phyloP scores from a whole-genome alignment of 208 protist genomes.

The Leishmania lainsoni region DNA sequence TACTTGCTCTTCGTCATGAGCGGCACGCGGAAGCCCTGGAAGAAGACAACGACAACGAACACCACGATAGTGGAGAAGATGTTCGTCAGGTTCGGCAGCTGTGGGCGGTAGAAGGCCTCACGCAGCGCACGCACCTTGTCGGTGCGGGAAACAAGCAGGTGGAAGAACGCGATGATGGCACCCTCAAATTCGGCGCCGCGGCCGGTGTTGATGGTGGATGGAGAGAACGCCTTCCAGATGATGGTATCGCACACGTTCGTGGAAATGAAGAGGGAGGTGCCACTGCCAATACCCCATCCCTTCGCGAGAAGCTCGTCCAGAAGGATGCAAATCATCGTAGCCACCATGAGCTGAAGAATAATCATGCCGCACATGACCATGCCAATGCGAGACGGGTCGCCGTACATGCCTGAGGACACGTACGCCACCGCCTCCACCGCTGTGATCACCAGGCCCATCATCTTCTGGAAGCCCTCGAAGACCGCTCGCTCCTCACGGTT shows the following conservation, averaged over 20 bases:
- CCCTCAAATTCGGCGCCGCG: constrained; percentile 99
- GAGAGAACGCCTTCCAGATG: constrained; percentile 99
- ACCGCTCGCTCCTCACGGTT: constrained; percentile 96
- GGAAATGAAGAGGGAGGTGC: constrained; percentile 99
- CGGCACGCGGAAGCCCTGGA: constrained; percentile 99
- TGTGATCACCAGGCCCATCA: constrained; percentile 98
- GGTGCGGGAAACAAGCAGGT: constrained; percentile 95
- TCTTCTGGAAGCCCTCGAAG: constrained; percentile 98
- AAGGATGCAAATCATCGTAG: constrained; percentile 99
- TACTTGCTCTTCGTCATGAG: constrained; percentile 92
- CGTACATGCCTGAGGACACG: constrained; percentile 99
- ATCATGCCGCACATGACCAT: constrained; percentile 95
- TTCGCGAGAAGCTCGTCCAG: constrained; percentile 99
- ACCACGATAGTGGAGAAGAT: constrained; percentile 99
- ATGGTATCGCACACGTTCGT: constrained; percentile 99
- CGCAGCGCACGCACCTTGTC: constrained; percentile 98
- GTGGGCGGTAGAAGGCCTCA: constrained; percentile 99
- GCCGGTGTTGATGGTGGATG: constrained; percentile 98
- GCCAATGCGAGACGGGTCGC: constrained; percentile 96
- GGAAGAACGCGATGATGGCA: constrained; percentile 99
- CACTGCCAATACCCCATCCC: constrained; percentile 99
- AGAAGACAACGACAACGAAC: constrained; percentile 99
- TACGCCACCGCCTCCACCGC: constrained; percentile 97
- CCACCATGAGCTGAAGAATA: constrained; percentile 98
- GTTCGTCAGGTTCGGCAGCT: constrained; percentile 99